Evolutionary conservation across 345 rosid species (phyloP).

Genomic region (Gossypium turneri): DNA sequence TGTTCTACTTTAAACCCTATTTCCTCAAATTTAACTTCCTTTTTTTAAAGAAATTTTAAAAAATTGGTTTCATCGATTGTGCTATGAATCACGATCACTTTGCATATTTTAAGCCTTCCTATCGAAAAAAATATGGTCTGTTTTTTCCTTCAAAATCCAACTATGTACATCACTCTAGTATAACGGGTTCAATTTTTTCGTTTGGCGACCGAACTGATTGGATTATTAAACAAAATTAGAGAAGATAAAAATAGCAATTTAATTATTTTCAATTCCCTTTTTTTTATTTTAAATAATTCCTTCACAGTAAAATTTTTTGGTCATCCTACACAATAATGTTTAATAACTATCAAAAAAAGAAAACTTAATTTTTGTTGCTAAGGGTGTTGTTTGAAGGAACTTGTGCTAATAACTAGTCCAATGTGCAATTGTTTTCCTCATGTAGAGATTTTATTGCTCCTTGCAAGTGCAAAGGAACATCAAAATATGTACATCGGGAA

Average conservation of each 20-base stretch:
- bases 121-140: neutral
- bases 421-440: slow-evolving; percentile 27
- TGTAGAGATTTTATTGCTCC: slow-evolving; percentile 99
- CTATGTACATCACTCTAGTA: neutral
- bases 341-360: neutral
- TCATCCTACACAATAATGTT: neutral
- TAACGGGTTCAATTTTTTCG: neutral
- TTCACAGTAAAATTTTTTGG: too few relatives aligned
- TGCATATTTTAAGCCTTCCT: neutral
- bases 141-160: neutral
- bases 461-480: slow-evolving; percentile 97
- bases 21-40: too few relatives aligned
- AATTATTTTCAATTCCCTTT: neutral
- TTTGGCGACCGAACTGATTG: neutral
- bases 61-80: too few relatives aligned
- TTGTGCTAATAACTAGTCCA: neutral
- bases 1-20: too few relatives aligned
- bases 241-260: neutral
- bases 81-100: neutral
- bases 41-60: too few relatives aligned
- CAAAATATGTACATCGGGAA: slow-evolving; percentile 94
- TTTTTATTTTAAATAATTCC: neutral
- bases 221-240: neutral
- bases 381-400: neutral
- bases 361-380: neutral